Conservation (phyloP, 345 rosid genomes). For the Melastoma malabathricum region DNA sequence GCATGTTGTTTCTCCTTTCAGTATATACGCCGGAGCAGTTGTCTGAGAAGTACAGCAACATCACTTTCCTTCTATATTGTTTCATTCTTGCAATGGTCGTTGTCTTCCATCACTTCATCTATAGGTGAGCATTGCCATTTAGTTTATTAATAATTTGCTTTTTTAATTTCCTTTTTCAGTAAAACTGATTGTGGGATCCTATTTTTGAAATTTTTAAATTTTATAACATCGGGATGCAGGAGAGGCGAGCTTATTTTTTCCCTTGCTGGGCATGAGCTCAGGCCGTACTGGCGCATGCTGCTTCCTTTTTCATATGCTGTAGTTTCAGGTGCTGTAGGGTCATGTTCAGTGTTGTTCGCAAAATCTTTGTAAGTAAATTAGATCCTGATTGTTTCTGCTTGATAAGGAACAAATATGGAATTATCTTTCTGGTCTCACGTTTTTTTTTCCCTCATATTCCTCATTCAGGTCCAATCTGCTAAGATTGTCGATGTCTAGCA, state of each 20-base stretch:
- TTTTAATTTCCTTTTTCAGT: background rate
- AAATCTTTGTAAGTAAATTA: constrained; percentile 77
- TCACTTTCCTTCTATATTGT: constrained; percentile 75
- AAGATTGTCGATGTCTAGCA: constrained; percentile 82
- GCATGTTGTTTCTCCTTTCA: constrained; percentile 15
- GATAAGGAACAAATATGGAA: too few species aligned
- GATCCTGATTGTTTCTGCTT: too few species aligned
- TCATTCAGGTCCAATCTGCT: constrained; percentile 77
- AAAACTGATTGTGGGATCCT: too few species aligned
- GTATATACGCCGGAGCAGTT: constrained; percentile 93
- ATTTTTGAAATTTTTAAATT: background rate
- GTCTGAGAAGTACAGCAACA: constrained; percentile 88
- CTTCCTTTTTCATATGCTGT: constrained; percentile 95
- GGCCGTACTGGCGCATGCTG: constrained; percentile 71
- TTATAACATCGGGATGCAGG: constrained; percentile 25
- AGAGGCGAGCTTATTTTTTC: constrained; percentile 72
- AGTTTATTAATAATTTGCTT: background rate
- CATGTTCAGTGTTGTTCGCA: constrained; percentile 94
- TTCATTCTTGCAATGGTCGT: constrained; percentile 55
- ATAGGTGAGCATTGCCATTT: constrained; percentile 35
- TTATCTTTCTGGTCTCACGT: constrained; percentile 4
- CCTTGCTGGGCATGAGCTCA: constrained; percentile 57
- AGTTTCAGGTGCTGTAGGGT: constrained; percentile 96
- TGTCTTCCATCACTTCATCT: constrained; percentile 55
- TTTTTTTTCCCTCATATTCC: constrained; percentile 8